A percentile compares a stretch with the other conserved stretches of the same genome.
phyloP scores from a whole-genome alignment of 2,329 filamentous ascomycete genomes.

The Hymenoscyphus scutula region DNA sequence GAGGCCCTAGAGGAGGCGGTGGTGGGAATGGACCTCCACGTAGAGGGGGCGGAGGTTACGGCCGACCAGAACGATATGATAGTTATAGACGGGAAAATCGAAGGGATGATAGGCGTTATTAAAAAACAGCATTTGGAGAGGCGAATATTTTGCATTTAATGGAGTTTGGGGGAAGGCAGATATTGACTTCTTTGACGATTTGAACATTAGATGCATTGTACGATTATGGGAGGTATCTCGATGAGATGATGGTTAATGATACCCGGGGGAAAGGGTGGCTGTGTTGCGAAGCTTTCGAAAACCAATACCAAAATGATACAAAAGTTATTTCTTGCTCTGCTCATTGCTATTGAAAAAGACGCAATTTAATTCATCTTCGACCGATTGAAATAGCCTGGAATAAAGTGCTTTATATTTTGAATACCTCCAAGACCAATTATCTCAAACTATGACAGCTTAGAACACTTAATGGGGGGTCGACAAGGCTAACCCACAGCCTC shows the following conservation, averaged over 20 bases:
- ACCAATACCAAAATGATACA: not conserved
- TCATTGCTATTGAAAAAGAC: too few relatives aligned
- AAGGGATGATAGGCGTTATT: constrained; percentile 24
- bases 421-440: too few relatives aligned
- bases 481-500: constrained; percentile 10
- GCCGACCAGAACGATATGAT: constrained; percentile 13
- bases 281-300: not conserved
- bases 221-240: not conserved
- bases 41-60: constrained; percentile 9
- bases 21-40: constrained; percentile 8
- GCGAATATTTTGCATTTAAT: not conserved
- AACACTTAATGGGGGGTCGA: too few relatives aligned
- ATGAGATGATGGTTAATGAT: constrained; percentile 3
- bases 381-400: not conserved
- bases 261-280: not conserved
- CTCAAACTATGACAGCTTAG: too few relatives aligned
- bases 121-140: constrained; percentile 6
- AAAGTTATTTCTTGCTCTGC: too few relatives aligned
- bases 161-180: constrained; percentile 8
- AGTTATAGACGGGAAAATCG: constrained; percentile 18
- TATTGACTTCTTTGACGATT: not conserved
- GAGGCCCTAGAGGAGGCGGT: constrained; percentile 28
- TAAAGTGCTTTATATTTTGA: too few relatives aligned
- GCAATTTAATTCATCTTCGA: too few relatives aligned
- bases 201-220: not conserved